Evolutionary conservation across 78 protist species (phyloP).

Genomic region (Creolimax fragrantissima): DNA sequence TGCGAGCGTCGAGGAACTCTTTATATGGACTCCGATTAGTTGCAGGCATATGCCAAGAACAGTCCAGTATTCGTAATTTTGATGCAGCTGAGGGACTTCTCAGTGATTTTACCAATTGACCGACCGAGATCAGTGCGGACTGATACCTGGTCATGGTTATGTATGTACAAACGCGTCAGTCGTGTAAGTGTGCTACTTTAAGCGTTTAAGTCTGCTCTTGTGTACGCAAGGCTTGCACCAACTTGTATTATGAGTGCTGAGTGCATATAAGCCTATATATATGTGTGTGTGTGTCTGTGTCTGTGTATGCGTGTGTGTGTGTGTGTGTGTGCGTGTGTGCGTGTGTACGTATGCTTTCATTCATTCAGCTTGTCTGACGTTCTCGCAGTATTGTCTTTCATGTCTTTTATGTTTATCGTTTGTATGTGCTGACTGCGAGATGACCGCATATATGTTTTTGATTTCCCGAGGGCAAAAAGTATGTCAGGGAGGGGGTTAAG

Average conservation of each 20-base stretch:
- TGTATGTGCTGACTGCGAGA: too few relatives aligned
- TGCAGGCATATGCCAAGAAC: conserved; percentile 11
- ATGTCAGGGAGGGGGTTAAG: too few relatives aligned
- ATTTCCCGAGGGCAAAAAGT: too few relatives aligned
- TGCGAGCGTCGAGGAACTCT: not conserved
- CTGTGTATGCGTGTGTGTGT: not conserved
- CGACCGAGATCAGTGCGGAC: not conserved
- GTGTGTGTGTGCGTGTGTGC: not conserved
- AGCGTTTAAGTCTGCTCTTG: too few relatives aligned
- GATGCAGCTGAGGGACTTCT: not conserved
- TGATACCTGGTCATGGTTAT: not conserved
- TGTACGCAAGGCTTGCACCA: too few relatives aligned
- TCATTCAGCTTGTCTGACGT: too few relatives aligned
- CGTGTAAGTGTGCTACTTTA: too few relatives aligned
- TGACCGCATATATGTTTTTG: too few relatives aligned
- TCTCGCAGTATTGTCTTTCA: too few relatives aligned
- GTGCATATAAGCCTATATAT: not conserved
- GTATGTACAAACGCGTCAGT: too few relatives aligned
- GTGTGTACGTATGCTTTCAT: not conserved
- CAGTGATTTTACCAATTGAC: not conserved
- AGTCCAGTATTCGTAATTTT: not conserved
- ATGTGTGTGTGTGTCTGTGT: not conserved
- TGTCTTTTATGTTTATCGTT: too few relatives aligned
- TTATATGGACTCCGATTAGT: not conserved
- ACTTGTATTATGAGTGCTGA: too few relatives aligned